Evolutionary conservation across 1,139 yeast species (phyloP), one percentile per base, ranked within the genome.

Genomic region (Kodamaea anthophila): DNA sequence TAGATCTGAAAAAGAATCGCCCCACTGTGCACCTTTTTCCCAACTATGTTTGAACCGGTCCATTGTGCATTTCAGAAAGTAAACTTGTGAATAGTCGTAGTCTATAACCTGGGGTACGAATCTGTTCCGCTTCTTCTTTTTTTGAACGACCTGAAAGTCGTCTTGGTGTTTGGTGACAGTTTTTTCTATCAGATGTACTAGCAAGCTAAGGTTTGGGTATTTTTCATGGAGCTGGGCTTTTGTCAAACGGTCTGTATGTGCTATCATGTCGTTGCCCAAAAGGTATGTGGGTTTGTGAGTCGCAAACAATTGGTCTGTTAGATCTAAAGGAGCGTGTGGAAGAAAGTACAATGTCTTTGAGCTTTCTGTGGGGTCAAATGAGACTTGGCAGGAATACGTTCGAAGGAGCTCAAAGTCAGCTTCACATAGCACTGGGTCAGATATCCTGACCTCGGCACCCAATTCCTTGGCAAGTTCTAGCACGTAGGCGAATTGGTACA

Each of bases 241-340:
- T 6, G 74, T 58, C 24, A 70, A 51, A 27, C 80, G 51, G 31
- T 72, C 77, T 0, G 79, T 72, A 40, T 75, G 80, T 5, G 62
- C 57, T 0, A 64, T 39, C 4, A 74, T 36, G 42, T 75, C 65
- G 39, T 76, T 76, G 3, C 74, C 75, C 16, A 76, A 48, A 27
- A 70, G 40, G 19, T 52, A 49, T 2, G 13, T 18, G 1, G 77
- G 78, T 12, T 46, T 31, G 5, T 54, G 38, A 1, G 28, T 50
- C 4, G 12, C 21, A 4, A 79, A 39, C 1, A 78, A 42, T 1
- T 35, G 24, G 26, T 77, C 72, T 1, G 83, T 74, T 9, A 83
- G 53, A 5, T 58, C 62, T 23, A 80, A 53, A 1, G 87, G 85
- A 0, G 88, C 88, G 53, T 84, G 94, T 0, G 93, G 93, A 33